Conservation (phyloP, 371 early-diverging fungal species). For the Mortierella sp. region DNA sequence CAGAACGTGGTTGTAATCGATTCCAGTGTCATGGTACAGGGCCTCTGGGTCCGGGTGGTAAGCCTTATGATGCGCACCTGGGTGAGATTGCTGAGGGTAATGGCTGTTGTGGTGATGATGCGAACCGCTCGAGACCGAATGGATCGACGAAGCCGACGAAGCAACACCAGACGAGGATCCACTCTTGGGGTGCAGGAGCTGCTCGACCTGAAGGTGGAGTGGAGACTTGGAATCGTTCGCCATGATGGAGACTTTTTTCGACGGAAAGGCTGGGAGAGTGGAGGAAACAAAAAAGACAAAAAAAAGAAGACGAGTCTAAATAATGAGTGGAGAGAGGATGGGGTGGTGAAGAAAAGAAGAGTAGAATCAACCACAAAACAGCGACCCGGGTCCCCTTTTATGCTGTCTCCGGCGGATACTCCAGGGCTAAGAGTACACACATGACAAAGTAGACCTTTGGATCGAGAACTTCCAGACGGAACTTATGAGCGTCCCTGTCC, state of each 20-base stretch:
- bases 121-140: conserved; percentile 14
- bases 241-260: too few relatives aligned
- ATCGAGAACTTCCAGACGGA: too few relatives aligned
- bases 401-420: background rate
- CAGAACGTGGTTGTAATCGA: conserved; percentile 63
- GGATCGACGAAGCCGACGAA: conserved; percentile 24
- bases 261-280: too few relatives aligned
- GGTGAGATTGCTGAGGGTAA: conserved; percentile 40
- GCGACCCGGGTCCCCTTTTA: background rate
- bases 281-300: conserved; percentile 1
- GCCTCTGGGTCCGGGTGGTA: conserved; percentile 47
- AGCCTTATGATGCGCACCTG: conserved; percentile 33
- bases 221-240: background rate
- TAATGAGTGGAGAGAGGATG: too few relatives aligned
- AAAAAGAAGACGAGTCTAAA: too few relatives aligned
- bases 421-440: background rate
- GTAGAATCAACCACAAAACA: too few relatives aligned
- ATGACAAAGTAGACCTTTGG: background rate
- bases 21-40: conserved; percentile 53
- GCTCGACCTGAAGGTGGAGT: conserved; percentile 15
- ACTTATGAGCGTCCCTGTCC: too few relatives aligned
- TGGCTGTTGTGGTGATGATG: conserved; percentile 16
- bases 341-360: background rate
- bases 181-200: too few relatives aligned
- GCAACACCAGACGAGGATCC: conserved; percentile 1